These are phyloP conservation scores for Penicillium angulare DNA, from an alignment of 495 filamentous ascomycete species.

Conservation along the genomic window DNA sequence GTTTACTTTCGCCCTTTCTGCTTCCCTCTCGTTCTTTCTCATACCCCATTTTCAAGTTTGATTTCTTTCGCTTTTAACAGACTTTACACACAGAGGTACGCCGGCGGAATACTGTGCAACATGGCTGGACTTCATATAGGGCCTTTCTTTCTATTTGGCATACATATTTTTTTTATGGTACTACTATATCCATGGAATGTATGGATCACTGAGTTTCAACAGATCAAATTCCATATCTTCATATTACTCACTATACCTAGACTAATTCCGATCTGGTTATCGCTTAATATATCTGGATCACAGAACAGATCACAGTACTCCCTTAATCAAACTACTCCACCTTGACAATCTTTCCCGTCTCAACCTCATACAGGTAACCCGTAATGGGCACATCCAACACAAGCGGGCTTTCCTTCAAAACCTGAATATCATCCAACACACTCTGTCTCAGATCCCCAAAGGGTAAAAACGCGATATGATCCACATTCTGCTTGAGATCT, in stretches of 20 bases:
- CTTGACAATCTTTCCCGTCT: constrained; percentile 67
- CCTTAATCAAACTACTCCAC: constrained; percentile 26
- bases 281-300: background rate
- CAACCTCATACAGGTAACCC: constrained; percentile 80
- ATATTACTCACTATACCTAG: too few species aligned
- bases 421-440: constrained; percentile 64
- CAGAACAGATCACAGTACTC: background rate
- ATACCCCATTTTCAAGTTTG: background rate
- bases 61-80: background rate
- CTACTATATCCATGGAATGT: too few species aligned
- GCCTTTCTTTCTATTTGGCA: too few species aligned
- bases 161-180: background rate
- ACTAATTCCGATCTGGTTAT: background rate
- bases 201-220: too few species aligned
- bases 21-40: too few species aligned
- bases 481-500: constrained; percentile 53
- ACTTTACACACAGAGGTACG: background rate
- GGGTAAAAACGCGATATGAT: constrained; percentile 57
- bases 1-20: background rate
- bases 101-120: background rate
- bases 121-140: background rate
- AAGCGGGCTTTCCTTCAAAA: constrained; percentile 57
- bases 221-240: too few species aligned
- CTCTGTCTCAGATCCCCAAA: constrained; percentile 63
- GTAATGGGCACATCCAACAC: constrained; percentile 61